Percentiles rank a stretch among this genome's conserved stretches.
Conservation (phyloP, 2,329 filamentous ascomycete genomes). For the Aphanocladium album region DNA sequence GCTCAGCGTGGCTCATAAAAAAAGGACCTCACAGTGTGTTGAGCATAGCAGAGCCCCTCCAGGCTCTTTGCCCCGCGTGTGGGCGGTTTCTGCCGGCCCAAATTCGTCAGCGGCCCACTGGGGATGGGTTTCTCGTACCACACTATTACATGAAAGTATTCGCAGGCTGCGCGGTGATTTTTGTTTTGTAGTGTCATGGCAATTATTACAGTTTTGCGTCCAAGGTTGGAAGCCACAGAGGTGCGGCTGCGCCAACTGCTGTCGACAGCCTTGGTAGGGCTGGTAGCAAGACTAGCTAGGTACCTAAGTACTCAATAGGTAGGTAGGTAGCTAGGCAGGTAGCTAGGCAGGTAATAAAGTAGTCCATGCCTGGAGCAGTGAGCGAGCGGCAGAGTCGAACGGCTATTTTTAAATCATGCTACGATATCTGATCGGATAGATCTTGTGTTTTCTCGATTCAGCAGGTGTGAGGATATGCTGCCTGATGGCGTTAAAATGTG, state of each 20-base stretch:
- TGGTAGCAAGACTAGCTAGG: too few species aligned
- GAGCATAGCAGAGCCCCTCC: neutral
- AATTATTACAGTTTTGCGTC: neutral
- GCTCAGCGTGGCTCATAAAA: neutral
- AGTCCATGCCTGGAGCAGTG: too few species aligned
- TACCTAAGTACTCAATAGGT: too few species aligned
- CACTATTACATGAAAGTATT: conserved; percentile 13
- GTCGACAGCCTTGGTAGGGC: too few species aligned
- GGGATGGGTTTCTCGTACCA: conserved; percentile 10
- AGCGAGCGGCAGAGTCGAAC: neutral
- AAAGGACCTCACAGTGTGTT: neutral
- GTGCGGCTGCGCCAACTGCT: too few species aligned
- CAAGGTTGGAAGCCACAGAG: too few species aligned
- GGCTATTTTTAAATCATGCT: neutral
- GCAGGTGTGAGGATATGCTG: neutral
- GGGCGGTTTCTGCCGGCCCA: conserved; percentile 18
- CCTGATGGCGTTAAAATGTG: too few species aligned
- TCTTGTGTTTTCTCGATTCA: neutral
- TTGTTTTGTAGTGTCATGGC: conserved; percentile 5
- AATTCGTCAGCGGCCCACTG: conserved; percentile 8
- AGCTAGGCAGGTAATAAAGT: too few species aligned
- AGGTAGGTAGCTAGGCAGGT: too few species aligned
- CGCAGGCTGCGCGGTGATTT: neutral
- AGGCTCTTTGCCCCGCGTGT: conserved; percentile 2
- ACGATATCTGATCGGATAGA: neutral